Evolutionary conservation across 306 rosid species (phyloP).

Genomic region (Vicia sativa): DNA sequence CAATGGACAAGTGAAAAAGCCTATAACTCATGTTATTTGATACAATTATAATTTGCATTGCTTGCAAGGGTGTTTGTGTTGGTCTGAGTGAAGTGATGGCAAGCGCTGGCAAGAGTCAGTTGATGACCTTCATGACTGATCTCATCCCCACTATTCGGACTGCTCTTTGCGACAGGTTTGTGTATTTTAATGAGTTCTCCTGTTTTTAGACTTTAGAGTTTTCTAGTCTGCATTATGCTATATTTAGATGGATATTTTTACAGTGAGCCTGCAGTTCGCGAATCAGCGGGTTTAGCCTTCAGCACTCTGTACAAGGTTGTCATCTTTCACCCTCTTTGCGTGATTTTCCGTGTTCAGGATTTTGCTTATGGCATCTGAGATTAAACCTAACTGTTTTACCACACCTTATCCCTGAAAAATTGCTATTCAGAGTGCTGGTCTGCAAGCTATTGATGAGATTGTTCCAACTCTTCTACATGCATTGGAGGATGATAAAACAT

Average conservation of each 20-base stretch:
- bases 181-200: conserved; percentile 19
- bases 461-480: conserved; percentile 97
- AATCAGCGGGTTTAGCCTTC: conserved; percentile 93
- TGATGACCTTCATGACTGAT: conserved; percentile 91
- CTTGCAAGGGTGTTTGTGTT: conserved; percentile 87
- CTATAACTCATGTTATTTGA: conserved; percentile 26
- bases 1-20: neutral
- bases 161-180: conserved; percentile 93
- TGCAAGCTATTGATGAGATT: conserved; percentile 98
- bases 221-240: conserved; percentile 21
- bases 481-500: conserved; percentile 84
- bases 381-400: neutral
- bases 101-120: conserved; percentile 88
- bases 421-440: conserved; percentile 81
- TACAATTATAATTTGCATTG: conserved; percentile 25
- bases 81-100: conserved; percentile 99
- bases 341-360: conserved; percentile 19
- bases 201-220: neutral
- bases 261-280: conserved; percentile 89
- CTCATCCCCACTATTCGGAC: conserved; percentile 93
- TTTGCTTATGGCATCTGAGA: neutral
- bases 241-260: conserved; percentile 36
- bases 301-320: conserved; percentile 93
- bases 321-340: neutral
- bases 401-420: conserved; percentile 10